Evolutionary conservation across 139 green algal genomes (phyloP), one percentile per base, ranked within the genome.

Genomic region (Astrephomene gubernaculifera): DNA sequence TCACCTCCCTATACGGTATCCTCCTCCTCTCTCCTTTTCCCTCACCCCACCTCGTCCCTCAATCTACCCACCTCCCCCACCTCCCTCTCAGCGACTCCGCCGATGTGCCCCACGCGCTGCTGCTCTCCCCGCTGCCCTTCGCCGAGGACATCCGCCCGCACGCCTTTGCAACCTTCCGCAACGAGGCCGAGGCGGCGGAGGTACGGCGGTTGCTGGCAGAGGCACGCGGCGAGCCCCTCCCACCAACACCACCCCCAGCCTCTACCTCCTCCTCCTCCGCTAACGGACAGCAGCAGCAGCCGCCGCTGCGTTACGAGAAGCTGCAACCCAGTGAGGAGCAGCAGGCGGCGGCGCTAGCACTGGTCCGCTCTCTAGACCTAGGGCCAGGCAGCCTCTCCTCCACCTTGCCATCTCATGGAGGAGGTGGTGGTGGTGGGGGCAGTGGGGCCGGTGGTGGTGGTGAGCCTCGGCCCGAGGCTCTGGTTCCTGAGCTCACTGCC

Each of bases 101-200:
- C 74, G 74, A 82, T 57, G 1, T 60, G 25, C 54, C 74, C 36
- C 53, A 82, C 54, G 41, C 31, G 22, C 74, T 82, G 54, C 74
- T 82, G 39, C 74, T 82, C 31, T 49, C 31, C n/a, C 74, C 54
- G 36, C 54, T 82, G 54, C 74, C 74, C 9, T 82, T 60, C 74
- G 57, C 57, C 10, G 74, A 82, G 45, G 74, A 82, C 74, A 43
- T 82, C 10, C 74, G 74, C 27, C 29, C 54, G 24, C 41, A 71
- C 54, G 8, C 24, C 74, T 82, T 82, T 57, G 29, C 45, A 54
- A 82, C 74, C 36, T 67, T 82, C 45, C 24, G 54, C 4, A 81
- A 69, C 33, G 53, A 81, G 49, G 24, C 52, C 52, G 73, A 54
- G 73, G 35, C 49, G 33, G 21, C 35, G 27, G 70, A 78, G 2